A percentile compares a stretch with the other conserved stretches of the same genome.
Evolutionary conservation across 805 yeast species (phyloP).

Genomic region (Myxozyma udenii): DNA sequence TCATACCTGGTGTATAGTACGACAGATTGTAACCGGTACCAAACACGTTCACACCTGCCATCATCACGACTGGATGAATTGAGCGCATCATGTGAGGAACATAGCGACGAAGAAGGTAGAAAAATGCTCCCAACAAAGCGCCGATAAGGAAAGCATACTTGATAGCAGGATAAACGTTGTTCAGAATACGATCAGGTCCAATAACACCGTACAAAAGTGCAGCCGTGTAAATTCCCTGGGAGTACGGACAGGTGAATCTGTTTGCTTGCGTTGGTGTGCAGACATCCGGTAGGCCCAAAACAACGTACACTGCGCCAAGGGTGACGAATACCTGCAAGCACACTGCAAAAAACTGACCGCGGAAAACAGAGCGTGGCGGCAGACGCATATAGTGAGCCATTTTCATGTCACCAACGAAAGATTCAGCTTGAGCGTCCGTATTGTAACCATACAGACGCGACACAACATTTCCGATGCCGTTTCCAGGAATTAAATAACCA

Average conservation of each 20-base stretch:
- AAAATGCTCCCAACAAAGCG: slow-evolving; percentile 9
- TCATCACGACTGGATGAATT: slow-evolving; percentile 24
- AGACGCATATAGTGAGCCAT: slow-evolving; percentile 54
- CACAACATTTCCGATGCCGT: slow-evolving; percentile 53
- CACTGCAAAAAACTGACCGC: slow-evolving; percentile 53
- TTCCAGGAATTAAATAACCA: slow-evolving; percentile 54
- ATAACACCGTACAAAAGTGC: slow-evolving; percentile 30
- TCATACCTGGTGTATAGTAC: slow-evolving; percentile 44
- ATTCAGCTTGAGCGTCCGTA: slow-evolving; percentile 48
- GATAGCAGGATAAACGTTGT: slow-evolving; percentile 20
- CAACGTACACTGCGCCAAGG: slow-evolving; percentile 50
- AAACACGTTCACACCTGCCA: slow-evolving; percentile 23
- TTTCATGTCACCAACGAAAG: slow-evolving; percentile 41
- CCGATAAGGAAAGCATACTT: slow-evolving; percentile 30
- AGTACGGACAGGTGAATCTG: slow-evolving; percentile 29
- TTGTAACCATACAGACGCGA: slow-evolving; percentile 34
- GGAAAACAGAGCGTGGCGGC: slow-evolving; percentile 51
- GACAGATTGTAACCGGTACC: slow-evolving; percentile 18
- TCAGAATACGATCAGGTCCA: slow-evolving; percentile 29
- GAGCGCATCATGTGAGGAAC: slow-evolving; percentile 4
- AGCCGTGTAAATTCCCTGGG: slow-evolving; percentile 27
- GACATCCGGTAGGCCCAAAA: slow-evolving; percentile 22
- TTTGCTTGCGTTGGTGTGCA: slow-evolving; percentile 26
- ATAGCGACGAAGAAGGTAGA: slow-evolving; percentile 12
- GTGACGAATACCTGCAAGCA: slow-evolving; percentile 52